Evolutionary conservation across 257 asterid genomes (phyloP).

Genomic region (Ophiorrhiza pumila): DNA sequence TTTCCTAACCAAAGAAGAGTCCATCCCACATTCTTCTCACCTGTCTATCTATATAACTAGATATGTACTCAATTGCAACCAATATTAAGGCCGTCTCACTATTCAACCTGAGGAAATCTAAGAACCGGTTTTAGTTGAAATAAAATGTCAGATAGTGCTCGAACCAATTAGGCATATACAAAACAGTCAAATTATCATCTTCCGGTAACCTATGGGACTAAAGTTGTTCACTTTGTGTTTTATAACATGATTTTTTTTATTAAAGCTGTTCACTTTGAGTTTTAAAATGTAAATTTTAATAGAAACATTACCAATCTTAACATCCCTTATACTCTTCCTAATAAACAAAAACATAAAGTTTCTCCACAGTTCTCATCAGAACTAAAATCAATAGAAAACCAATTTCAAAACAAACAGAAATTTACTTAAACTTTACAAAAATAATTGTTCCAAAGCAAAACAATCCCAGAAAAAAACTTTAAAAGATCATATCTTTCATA

Average conservation of each 20-base stretch:
- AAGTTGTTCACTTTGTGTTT: neutral
- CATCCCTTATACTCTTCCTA: neutral
- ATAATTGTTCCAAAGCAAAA: neutral
- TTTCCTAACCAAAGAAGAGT: neutral
- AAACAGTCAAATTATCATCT: neutral
- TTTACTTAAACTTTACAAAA: neutral
- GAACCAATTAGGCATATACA: neutral
- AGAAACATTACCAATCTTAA: too few species aligned
- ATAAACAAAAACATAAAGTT: neutral
- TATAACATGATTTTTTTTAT: neutral
- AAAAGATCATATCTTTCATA: too few species aligned
- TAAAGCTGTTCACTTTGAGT: neutral
- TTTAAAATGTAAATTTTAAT: neutral
- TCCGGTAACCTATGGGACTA: neutral
- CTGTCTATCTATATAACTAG: neutral
- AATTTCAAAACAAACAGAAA: neutral
- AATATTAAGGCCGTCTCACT: neutral
- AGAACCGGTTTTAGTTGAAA: neutral
- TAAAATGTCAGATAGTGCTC: neutral
- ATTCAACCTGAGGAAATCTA: neutral
- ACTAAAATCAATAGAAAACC: neutral
- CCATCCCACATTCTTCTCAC: neutral
- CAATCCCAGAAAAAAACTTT: neutral
- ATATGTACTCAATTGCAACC: neutral
- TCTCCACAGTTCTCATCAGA: neutral